phyloP scores from a whole-genome alignment of 192 early-diverging fungal genomes.

The Entomortierella chlamydospora region DNA sequence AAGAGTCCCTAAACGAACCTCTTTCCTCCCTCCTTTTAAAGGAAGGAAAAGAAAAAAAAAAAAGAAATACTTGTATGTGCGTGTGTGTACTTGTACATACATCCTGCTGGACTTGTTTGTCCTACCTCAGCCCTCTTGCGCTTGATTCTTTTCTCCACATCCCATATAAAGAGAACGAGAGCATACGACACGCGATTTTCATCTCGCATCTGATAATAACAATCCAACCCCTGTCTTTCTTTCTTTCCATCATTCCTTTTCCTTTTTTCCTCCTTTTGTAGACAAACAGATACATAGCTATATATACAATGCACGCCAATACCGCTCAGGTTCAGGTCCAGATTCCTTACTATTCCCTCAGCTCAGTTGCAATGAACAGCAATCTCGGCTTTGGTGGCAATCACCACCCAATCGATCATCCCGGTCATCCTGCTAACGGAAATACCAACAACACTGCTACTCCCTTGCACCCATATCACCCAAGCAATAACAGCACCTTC shows the following conservation, averaged over 20 bases:
- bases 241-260: background rate
- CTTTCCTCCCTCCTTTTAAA: too few species aligned
- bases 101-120: too few species aligned
- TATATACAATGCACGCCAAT: conserved; percentile 37
- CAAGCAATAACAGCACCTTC: conserved; percentile 16
- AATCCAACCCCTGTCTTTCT: background rate
- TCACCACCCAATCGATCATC: background rate
- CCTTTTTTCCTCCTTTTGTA: background rate
- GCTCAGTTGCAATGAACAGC: conserved; percentile 34
- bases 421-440: conserved; percentile 9
- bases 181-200: background rate
- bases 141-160: background rate
- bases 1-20: too few species aligned
- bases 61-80: too few species aligned
- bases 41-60: too few species aligned
- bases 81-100: too few species aligned
- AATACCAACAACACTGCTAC: conserved; percentile 3
- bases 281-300: background rate
- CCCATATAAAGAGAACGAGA: too few species aligned
- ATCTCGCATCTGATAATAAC: background rate
- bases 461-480: conserved; percentile 30
- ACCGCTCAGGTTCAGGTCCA: conserved; percentile 48
- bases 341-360: conserved; percentile 46
- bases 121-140: too few species aligned
- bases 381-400: conserved; percentile 17